Base-by-base conservation (phyloP, 2,329 filamentous ascomycete species). In the Drechslerella stenobrocha region DNA sequence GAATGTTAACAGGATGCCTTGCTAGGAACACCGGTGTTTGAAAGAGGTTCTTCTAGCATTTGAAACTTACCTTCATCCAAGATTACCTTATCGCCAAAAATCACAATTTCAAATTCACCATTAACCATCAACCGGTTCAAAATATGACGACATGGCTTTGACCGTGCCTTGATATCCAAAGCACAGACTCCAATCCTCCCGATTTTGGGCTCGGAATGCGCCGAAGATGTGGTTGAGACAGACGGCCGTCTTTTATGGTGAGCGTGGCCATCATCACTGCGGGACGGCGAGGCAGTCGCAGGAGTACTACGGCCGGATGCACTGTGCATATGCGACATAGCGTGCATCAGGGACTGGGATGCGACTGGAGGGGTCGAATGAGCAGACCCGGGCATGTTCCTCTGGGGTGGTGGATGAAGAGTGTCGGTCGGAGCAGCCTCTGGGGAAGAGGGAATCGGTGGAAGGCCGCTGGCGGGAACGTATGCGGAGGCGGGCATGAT, bases 11-110 rank as follows among this genome's bases (percentile, higher is more conserved):
- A 66, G 56, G 53, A 28, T 53, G 47, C n/a, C n/a, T 53, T 13
- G 34, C 50, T 35, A 23, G 30, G 32, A 47, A 44, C 23, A 37
- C 32, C 46, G 34, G 44, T 50, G n/a, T n/a, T n/a, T n/a, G n/a
- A n/a, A n/a, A n/a, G n/a, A n/a, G n/a, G n/a, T n/a, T 35, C 48
- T 55, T 50, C 37, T 24, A 23, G 20, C 26, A 26, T 22, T 26
- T 42, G 22, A 24, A 22, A 75, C 80, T 72, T 72, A 84, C 83
- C 83, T 82, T 98, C 93, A 74, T 98, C 93, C 32, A 98, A 81
- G 72, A 98, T 98, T 42, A 96, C 92, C 78, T 98, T 98, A 79
- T 98, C 93, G 47, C 93, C 95, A 79, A 98, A 98, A 9, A 98
- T 92, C 69, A 95, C 87, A 22, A 97, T 91, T 74, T 98, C 92